Evolutionary conservation across 805 yeast species (phyloP).

Genomic region (Ascoidea asiatica): DNA sequence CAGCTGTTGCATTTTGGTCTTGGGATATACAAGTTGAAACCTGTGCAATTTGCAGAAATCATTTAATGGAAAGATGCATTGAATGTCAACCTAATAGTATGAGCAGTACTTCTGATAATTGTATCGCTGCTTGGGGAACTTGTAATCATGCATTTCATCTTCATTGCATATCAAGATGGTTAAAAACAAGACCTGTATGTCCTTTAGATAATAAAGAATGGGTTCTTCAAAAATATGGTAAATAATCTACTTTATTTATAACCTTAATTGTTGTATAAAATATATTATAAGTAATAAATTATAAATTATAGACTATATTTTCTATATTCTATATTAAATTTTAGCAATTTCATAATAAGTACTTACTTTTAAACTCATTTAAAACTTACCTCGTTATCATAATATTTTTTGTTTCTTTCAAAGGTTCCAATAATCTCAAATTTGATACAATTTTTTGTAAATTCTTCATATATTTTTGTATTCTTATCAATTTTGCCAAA

Average conservation of each 20-base stretch:
- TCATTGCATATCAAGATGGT: conserved; percentile 95
- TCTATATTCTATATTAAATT: too few species aligned
- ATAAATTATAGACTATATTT: too few species aligned
- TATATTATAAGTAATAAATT: too few species aligned
- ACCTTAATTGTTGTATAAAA: too few species aligned
- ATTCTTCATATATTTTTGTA: conserved; percentile 14
- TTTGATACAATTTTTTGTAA: conserved; percentile 22
- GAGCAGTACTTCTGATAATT: conserved; percentile 50
- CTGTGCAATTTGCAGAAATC: conserved; percentile 97
- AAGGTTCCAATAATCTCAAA: conserved; percentile 50
- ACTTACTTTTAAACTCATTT: too few species aligned
- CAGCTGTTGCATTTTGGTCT: conserved; percentile 99
- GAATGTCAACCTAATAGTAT: conserved; percentile 85
- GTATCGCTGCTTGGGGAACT: conserved; percentile 94
- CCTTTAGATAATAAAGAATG: conserved; percentile 93
- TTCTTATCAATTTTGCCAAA: conserved; percentile 26
- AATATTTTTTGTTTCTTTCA: conserved; percentile 28
- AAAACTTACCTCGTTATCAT: conserved; percentile 7
- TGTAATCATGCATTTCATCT: conserved; percentile 98
- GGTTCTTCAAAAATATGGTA: conserved; percentile 65
- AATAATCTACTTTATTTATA: too few species aligned
- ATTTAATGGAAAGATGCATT: conserved; percentile 95
- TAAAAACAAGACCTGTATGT: conserved; percentile 88
- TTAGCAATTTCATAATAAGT: too few species aligned
- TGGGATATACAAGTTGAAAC: conserved; percentile 95